phyloP scores from a whole-genome alignment of 495 filamentous ascomycete genomes.

The Penicillium simplicissimum region DNA sequence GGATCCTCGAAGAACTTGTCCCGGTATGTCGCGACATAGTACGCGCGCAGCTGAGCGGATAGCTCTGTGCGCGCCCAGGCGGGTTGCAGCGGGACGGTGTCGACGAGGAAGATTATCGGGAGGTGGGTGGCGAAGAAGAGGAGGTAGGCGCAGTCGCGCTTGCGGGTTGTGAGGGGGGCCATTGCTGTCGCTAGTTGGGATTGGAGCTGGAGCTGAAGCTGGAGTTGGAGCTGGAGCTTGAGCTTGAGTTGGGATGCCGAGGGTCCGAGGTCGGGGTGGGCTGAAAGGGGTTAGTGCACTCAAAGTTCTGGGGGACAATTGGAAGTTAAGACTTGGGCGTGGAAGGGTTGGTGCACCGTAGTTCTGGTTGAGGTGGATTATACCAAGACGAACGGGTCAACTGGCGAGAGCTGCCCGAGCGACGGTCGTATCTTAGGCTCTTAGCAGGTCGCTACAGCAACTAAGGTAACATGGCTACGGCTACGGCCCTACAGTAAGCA shows the following conservation, averaged over 20 bases:
- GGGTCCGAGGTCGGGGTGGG: neutral
- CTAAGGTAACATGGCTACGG: neutral
- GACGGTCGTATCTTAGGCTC: no score
- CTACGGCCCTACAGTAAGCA: neutral
- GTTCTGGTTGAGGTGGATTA: no score
- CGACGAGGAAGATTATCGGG: slow-evolving; percentile 66
- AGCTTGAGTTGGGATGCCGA: neutral
- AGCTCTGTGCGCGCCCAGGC: slow-evolving; percentile 49
- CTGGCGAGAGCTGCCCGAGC: neutral
- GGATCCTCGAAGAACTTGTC: slow-evolving; percentile 72
- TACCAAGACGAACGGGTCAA: no score
- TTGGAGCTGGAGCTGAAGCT: neutral
- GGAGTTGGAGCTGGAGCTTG: neutral
- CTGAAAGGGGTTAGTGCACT: neutral
- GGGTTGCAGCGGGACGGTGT: slow-evolving; percentile 67
- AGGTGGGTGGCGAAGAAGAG: slow-evolving; percentile 68
- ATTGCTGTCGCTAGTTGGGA: neutral
- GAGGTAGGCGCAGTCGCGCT: slow-evolving; percentile 63
- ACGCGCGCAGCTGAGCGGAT: slow-evolving; percentile 53
- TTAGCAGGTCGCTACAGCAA: neutral
- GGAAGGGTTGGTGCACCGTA: no score
- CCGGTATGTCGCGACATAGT: slow-evolving; percentile 67
- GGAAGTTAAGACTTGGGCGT: neutral
- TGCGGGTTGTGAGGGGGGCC: slow-evolving; percentile 32
- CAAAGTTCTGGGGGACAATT: neutral